These are phyloP conservation scores for Chlorella sp. DNA, from an alignment of 139 green algal species.

Conservation along the genomic window DNA sequence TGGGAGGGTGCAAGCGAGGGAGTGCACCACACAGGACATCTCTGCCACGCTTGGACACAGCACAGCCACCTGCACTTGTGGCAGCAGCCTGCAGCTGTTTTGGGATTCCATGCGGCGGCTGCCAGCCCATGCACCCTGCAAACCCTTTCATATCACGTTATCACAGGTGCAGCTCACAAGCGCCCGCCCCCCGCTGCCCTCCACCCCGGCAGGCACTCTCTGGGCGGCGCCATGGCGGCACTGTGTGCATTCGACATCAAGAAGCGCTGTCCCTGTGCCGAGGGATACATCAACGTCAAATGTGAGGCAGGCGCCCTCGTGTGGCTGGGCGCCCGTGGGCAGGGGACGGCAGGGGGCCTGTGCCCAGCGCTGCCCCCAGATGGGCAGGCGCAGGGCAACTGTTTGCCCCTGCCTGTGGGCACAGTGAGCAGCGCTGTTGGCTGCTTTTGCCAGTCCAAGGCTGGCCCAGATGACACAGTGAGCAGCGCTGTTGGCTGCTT, in stretches of 20 bases:
- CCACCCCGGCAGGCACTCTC: slow-evolving; percentile 41
- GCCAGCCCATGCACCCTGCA: too few relatives aligned
- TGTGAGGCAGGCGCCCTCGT: background rate
- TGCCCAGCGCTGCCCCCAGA: too few relatives aligned
- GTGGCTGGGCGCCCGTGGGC: too few relatives aligned
- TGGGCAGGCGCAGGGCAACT: too few relatives aligned
- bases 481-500: too few relatives aligned
- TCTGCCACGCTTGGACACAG: background rate
- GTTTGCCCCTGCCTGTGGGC: too few relatives aligned
- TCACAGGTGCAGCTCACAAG: slow-evolving; percentile 5
- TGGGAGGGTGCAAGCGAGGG: background rate
- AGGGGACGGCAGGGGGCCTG: too few relatives aligned
- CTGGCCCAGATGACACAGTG: background rate
- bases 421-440: too few relatives aligned
- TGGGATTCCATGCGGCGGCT: too few relatives aligned
- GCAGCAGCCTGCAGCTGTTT: too few relatives aligned
- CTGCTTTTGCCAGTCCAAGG: background rate
- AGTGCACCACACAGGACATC: background rate
- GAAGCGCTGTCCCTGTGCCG: slow-evolving; percentile 12
- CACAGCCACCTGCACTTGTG: too few relatives aligned
- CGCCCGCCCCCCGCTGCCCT: background rate
- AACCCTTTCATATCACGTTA: too few relatives aligned
- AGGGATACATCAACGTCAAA: background rate
- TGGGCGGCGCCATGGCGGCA: slow-evolving; percentile 60
- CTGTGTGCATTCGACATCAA: slow-evolving; percentile 55